These are phyloP conservation scores for Boletus subcaerulescens DNA, from an alignment of 768 basidiomycete genomes.

Conservation along the genomic window DNA sequence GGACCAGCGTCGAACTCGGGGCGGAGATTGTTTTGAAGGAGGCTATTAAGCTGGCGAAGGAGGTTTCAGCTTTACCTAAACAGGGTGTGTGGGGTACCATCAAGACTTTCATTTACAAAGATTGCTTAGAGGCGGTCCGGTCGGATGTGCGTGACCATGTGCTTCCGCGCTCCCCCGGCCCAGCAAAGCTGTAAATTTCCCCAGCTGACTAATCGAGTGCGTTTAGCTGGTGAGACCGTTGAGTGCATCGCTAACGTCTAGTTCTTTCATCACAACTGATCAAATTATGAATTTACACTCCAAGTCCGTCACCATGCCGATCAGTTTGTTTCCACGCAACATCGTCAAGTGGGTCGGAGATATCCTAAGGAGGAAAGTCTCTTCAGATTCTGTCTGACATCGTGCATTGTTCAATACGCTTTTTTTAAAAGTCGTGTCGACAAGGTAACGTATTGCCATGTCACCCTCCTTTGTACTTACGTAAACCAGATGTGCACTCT, in stretches of 20 bases:
- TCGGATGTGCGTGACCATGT: constrained; percentile 16
- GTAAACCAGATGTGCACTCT: constrained; percentile 1
- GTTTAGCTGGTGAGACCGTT: background rate
- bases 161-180: background rate
- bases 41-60: constrained; percentile 60
- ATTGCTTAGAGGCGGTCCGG: constrained; percentile 44
- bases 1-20: constrained; percentile 45
- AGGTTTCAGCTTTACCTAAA: constrained; percentile 48
- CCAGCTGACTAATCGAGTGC: constrained; percentile 5
- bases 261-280: constrained; percentile 6
- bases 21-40: constrained; percentile 60
- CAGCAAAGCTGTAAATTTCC: constrained; percentile 18
- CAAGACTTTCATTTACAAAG: constrained; percentile 60
- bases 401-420: constrained; percentile 4
- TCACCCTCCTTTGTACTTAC: constrained; percentile 9
- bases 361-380: background rate
- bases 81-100: constrained; percentile 71
- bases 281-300: constrained; percentile 2
- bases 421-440: constrained; percentile 10
- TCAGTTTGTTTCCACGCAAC: constrained; percentile 18
- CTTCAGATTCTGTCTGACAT: background rate
- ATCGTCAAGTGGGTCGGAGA: background rate
- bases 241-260: background rate
- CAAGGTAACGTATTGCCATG: constrained; percentile 21
- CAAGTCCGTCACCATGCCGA: background rate